Evolutionary conservation across 2,329 filamentous ascomycete species (phyloP).

Genomic region (Pseudogymnoascus sp.): DNA sequence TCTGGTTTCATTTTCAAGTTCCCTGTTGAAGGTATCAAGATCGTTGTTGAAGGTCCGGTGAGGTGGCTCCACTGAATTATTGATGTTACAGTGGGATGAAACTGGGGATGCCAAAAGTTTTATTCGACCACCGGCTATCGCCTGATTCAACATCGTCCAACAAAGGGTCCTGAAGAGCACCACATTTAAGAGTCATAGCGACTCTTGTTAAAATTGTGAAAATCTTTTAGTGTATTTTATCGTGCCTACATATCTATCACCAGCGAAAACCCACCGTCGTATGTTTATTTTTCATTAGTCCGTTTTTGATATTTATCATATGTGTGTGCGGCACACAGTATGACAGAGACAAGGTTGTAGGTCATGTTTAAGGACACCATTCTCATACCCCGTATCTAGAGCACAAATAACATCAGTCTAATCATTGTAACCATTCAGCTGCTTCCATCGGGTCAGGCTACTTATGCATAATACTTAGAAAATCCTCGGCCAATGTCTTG

Average conservation of each 20-base stretch:
- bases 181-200: background rate
- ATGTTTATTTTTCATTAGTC: background rate
- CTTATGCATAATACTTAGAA: background rate
- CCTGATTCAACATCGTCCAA: background rate
- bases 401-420: background rate
- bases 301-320: background rate
- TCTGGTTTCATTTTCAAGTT: background rate
- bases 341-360: background rate
- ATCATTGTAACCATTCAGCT: background rate
- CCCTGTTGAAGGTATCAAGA: background rate
- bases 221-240: background rate
- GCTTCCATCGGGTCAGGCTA: background rate
- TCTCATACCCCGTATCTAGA: background rate
- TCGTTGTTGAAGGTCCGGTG: background rate
- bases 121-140: background rate
- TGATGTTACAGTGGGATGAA: background rate
- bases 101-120: background rate
- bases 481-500: background rate
- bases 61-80: background rate
- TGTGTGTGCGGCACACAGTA: background rate
- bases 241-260: background rate
- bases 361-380: background rate
- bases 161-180: background rate
- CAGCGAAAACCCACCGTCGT: background rate
- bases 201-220: background rate